Evolutionary conservation across 768 basidiomycete species (phyloP), one percentile per base, ranked within the genome.

Genomic region (Auriscalpium orientale): DNA sequence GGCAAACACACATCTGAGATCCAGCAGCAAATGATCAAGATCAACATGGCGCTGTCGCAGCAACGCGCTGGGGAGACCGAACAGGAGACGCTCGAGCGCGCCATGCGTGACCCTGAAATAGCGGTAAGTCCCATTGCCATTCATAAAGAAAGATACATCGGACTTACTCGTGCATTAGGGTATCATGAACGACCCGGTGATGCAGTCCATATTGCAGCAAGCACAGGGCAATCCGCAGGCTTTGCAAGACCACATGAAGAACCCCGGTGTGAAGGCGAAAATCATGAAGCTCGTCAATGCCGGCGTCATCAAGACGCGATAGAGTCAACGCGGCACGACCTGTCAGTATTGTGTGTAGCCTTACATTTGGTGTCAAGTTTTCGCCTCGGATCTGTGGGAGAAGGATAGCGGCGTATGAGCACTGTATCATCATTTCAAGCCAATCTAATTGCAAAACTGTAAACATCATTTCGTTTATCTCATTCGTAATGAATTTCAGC

Each of bases 81-180:
- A 67, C 94, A 98, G 68, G 82, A 99, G 76, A 91, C 94, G 18
- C 75, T 97, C 60, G 81, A 88, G 64, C 81, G 95, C 51, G 97
- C 95, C 8, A 97, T 98, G 95, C 81, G 92, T 53, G 97, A 99
- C 76, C 97, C 97, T 12, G 97, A 97, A 72, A 80, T 98, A 53
- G 90, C 88, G 62, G 89, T 91, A 74, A 63, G 89, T 79, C 12
- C 34, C 12, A 20, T 22, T 28, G 18, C 21, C 28, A 13, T 2
- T 49, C 21, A 40, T 16, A 34, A 48, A 13, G 22, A 21, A 38
- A 12, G 4, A 33, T 34, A n/a, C n/a, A 33, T 40, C 21, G 13
- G 51, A 22, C 51, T 34, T 46, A 21, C 3, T 2, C 44, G 50
- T 22, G 2, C 21, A 57, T 21, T 66, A 94, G 88, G 69, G 72